Conservation (phyloP, 2,329 filamentous ascomycete genomes). For the Salinomyces thailandicus region DNA sequence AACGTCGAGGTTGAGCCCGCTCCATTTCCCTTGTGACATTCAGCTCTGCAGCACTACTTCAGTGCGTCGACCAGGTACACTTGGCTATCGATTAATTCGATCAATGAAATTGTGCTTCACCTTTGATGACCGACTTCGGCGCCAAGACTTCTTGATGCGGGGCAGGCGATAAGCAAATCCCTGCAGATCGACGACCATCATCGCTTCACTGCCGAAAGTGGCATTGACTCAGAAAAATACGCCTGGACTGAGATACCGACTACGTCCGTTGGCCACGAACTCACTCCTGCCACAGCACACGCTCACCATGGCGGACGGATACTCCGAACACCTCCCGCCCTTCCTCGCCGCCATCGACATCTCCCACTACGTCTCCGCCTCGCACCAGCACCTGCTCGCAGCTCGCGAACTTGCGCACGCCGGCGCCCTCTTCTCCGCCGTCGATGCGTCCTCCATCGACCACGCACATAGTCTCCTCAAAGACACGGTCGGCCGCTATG, state of each 20-base stretch:
- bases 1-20: too few species aligned
- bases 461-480: conserved; percentile 44
- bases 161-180: not conserved
- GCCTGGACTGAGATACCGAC: not conserved
- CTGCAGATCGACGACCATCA: not conserved
- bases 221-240: conserved; percentile 1
- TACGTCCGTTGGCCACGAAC: not conserved
- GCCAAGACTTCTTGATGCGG: too few species aligned
- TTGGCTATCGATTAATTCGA: too few species aligned
- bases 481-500: conserved; percentile 44
- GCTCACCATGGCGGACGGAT: not conserved
- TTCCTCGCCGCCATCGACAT: conserved; percentile 42
- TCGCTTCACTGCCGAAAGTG: not conserved
- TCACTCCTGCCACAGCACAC: not conserved
- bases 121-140: too few species aligned
- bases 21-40: too few species aligned
- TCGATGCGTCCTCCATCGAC: conserved; percentile 36
- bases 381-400: conserved; percentile 36
- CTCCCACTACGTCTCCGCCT: conserved; percentile 31
- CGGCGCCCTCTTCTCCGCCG: conserved; percentile 46
- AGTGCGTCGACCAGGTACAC: too few species aligned
- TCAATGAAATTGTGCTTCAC: too few species aligned
- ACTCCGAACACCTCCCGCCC: conserved; percentile 24
- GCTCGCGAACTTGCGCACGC: conserved; percentile 43
- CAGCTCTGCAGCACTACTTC: too few species aligned